Conservation (phyloP, 139 green algal genomes). For the Trebouxia sp. region DNA sequence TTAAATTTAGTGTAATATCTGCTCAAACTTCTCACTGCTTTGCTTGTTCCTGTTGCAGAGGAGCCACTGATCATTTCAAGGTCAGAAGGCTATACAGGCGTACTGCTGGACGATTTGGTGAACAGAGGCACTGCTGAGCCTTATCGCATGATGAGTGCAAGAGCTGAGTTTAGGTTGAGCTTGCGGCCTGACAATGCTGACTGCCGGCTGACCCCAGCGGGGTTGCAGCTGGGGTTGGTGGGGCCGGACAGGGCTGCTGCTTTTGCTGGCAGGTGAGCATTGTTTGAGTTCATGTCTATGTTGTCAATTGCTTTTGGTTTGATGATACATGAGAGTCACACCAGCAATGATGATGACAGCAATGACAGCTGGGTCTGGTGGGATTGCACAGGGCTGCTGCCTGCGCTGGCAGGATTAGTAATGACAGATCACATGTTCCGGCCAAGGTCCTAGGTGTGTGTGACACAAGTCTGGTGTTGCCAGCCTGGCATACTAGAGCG, state of each 20-base stretch:
- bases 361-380: no score
- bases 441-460: no score
- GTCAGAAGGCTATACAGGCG: conserved; percentile 53
- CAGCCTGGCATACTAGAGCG: no score
- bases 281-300: no score
- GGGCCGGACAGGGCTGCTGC: not conserved
- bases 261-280: conserved; percentile 21
- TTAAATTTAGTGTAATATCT: conserved; percentile 46
- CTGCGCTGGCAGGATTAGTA: no score
- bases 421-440: no score
- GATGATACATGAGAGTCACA: no score
- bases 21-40: conserved; percentile 10
- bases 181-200: conserved; percentile 67
- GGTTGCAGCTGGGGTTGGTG: conserved; percentile 50
- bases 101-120: conserved; percentile 62
- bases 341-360: no score
- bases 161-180: conserved; percentile 59
- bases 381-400: no score
- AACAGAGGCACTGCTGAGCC: conserved; percentile 52
- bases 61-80: conserved; percentile 47
- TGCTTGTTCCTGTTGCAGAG: conserved; percentile 13
- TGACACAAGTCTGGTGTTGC: no score
- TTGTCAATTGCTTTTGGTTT: no score
- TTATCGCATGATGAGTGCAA: conserved; percentile 62
- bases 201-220: conserved; percentile 46